Conservation (phyloP, 2,329 filamentous ascomycete species). For the Cryphonectria nitschkei region DNA sequence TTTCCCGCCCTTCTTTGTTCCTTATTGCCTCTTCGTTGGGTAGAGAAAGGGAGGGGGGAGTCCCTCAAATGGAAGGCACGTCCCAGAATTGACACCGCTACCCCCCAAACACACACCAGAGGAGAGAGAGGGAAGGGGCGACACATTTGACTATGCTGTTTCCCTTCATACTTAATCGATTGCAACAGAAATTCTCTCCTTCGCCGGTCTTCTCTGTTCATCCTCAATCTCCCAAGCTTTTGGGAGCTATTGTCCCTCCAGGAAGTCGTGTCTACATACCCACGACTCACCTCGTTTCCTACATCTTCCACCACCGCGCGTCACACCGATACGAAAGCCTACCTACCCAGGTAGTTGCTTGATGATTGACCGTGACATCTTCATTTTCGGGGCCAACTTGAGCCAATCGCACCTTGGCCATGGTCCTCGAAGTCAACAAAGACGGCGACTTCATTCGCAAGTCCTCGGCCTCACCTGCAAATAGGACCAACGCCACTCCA, state of each 20-base stretch:
- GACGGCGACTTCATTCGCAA: constrained; percentile 3
- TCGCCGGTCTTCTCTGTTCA: background rate
- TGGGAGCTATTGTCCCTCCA: background rate
- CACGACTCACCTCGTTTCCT: background rate
- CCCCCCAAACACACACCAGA: background rate
- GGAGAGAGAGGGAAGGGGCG: background rate
- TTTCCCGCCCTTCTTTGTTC: too few relatives aligned
- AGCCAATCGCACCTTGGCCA: background rate
- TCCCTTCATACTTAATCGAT: background rate
- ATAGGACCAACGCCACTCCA: constrained; percentile 3
- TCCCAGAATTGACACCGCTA: background rate
- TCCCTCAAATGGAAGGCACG: background rate
- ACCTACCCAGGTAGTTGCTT: background rate
- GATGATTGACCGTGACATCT: background rate
- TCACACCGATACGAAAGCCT: background rate
- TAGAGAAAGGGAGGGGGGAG: too few relatives aligned
- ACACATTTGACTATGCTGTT: background rate
- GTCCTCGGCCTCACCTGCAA: background rate
- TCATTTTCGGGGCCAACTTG: background rate
- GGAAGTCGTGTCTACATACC: background rate
- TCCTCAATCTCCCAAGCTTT: background rate
- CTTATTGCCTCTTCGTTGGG: too few relatives aligned
- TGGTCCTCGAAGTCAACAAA: constrained; percentile 5
- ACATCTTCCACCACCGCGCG: background rate
- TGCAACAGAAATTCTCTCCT: too few relatives aligned